Evolutionary conservation across 441 rosid species (phyloP), one percentile per base, ranked within the genome.

Genomic region (Rhodomyrtus psidioides): DNA sequence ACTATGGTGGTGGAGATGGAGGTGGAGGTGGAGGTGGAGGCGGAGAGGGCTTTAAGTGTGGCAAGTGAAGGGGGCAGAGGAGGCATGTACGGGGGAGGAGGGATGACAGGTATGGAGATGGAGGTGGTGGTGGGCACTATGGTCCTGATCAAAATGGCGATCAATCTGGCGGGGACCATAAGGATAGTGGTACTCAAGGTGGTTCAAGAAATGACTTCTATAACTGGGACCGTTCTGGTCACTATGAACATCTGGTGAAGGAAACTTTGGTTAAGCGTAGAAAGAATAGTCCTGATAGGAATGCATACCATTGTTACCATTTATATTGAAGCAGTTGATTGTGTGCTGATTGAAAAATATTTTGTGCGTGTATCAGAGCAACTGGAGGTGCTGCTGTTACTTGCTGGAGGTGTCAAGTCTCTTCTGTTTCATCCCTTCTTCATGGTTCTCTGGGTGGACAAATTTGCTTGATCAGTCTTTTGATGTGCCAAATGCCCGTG

Each of bases 141-240:
- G 42, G 4, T 39, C 42, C 42, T 39, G 42, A 39, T 39, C 5
- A 5, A 39, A 39, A 39, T 39, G 42, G 42, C 5, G 42, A 39
- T 39, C 42, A 39, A 39, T 39, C 42, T 39, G 42, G 42, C 42
- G 42, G 42, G 6, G 95, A 95, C 81, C 93, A 86, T 89, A 88
- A 93, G 89, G 98, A 95, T 88, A 86, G 88, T 85, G 94, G 97
- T 62, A 87, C 90, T 88, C 95, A 94, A 88, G 98, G 96, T 86
- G 93, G 91, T 86, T 70, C 93, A 83, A 97, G 95, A 89, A 87
- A 89, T 87, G 98, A 96, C 91, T 92, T 95, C 85, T 90, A 89
- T 81, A 87, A 65, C 85, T 92, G 94, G 84, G 94, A 96, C 85
- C 93, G 95, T 24, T 93, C 96, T 89, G 98, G 96, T 59, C 98